These are phyloP conservation scores for Gnaphalium uliginosum DNA, from an alignment of 129 eudicot genomes.

Conservation along the genomic window DNA sequence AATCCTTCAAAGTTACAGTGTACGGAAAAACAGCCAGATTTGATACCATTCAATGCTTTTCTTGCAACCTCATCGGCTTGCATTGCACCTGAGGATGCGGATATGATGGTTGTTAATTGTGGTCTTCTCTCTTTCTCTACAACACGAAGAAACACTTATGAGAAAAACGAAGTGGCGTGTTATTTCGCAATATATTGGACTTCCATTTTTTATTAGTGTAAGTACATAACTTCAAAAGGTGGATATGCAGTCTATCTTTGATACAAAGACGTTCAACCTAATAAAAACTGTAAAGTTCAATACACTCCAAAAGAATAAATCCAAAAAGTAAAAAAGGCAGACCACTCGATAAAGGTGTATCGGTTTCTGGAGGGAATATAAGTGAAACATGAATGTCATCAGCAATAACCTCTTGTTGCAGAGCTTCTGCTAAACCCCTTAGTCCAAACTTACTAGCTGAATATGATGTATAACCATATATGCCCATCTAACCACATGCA, in stretches of 20 bases:
- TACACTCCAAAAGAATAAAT: too few relatives aligned
- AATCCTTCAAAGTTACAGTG: constrained; percentile 47
- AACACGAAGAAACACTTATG: neutral
- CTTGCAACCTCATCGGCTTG: constrained; percentile 79
- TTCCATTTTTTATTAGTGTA: too few relatives aligned
- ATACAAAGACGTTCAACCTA: too few relatives aligned
- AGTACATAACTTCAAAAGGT: too few relatives aligned
- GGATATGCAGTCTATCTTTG: too few relatives aligned
- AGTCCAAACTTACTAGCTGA: constrained; percentile 92
- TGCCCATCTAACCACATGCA: constrained; percentile 56
- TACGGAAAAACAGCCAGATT: constrained; percentile 56
- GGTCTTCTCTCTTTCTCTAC: constrained; percentile 74
- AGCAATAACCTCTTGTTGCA: constrained; percentile 76
- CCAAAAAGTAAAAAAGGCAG: neutral
- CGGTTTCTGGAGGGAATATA: constrained; percentile 84
- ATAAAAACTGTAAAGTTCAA: too few relatives aligned
- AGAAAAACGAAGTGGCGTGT: too few relatives aligned
- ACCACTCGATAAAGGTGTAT: constrained; percentile 75
- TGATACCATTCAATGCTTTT: constrained; percentile 63
- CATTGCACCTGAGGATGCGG: constrained; percentile 71
- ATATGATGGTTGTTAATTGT: constrained; percentile 62
- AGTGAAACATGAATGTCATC: constrained; percentile 77
- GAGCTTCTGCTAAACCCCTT: constrained; percentile 82
- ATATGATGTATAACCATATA: constrained; percentile 85
- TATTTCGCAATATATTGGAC: too few relatives aligned